Evolutionary conservation across 371 early-diverging fungal species (phyloP).

Genomic region (Funneliformis caledonium): DNA sequence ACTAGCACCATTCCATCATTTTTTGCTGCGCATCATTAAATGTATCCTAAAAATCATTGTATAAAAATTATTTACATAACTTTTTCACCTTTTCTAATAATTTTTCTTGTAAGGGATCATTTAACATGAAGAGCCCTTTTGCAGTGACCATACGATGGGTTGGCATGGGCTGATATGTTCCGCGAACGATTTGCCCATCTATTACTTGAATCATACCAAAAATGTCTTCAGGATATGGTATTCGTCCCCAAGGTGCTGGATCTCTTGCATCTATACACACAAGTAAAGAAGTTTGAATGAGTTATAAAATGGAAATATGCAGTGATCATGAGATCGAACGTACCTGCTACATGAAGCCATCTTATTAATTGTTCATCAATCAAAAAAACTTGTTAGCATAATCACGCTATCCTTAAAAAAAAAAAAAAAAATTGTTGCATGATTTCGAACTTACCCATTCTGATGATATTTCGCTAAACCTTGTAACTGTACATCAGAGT

Average conservation of each 20-base stretch:
- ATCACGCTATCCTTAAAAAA: neutral
- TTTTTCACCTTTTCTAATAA: conserved; percentile 22
- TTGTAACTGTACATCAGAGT: conserved; percentile 51
- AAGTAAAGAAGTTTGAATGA: neutral
- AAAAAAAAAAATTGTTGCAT: neutral
- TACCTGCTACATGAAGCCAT: conserved; percentile 55
- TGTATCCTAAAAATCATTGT: too few species aligned
- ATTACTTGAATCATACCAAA: conserved; percentile 72
- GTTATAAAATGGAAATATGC: neutral
- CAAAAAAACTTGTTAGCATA: neutral
- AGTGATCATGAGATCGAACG: neutral
- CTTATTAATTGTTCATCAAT: conserved; percentile 41
- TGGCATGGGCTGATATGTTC: conserved; percentile 78
- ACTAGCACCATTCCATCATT: too few species aligned
- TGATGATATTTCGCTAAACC: conserved; percentile 60
- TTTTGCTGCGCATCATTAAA: neutral
- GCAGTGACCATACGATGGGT: conserved; percentile 74
- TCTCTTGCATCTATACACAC: conserved; percentile 59
- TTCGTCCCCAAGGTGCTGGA: conserved; percentile 73
- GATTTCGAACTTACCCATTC: conserved; percentile 51
- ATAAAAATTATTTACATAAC: neutral
- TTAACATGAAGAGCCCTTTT: conserved; percentile 74
- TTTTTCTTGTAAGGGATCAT: conserved; percentile 50
- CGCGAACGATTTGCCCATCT: conserved; percentile 56
- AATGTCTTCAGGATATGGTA: conserved; percentile 80